Base-by-base conservation (phyloP, 192 early-diverging fungal species). In the Backusella australiensis region DNA sequence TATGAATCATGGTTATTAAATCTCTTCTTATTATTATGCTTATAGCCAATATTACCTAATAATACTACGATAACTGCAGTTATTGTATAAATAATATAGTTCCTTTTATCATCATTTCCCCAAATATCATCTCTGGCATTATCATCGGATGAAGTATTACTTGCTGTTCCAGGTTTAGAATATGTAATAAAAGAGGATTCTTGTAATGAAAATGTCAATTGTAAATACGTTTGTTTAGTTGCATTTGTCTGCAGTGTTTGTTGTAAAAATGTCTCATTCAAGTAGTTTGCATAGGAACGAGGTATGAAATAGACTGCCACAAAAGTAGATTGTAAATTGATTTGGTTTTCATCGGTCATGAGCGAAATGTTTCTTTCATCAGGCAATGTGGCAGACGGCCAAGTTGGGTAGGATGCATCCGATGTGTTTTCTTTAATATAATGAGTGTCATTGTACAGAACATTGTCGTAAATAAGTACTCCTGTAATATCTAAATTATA, bases 291-390 rank as follows among this genome's bases (percentile, higher is more conserved):
- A 29, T 75, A 79, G 4, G 49, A 34, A 34, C 46, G 26, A 34
- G 80, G 76, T 32, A 67, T 73, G 71, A 81, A 81, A 53, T 81
- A 81, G 15, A 77, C 56, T 3, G 80, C 76, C 19, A 81, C 11
- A 36, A 63, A 74, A 29, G 73, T 34, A 70, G 71, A 17, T 4
- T 23, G 21, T 34, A 39, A 21, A 49, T 70, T 41, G 21, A 81
- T 34, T 35, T 75, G 44, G 19, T 81, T 77, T 39, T 81, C 80
- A 4, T 42, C 35, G 11, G 17, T 3, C 80, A 81, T 81, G 32
- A n/a, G 29, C 8, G 35, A 52, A 29, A 77, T 74, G 23, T 77
- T 77, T 29, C 69, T 73, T 36, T 68, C 15, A 11, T 23, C 34
- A 3, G 76, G 76, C 14, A 77, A 21, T 4, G 29, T 1, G 35